Evolutionary conservation across 2,329 filamentous ascomycete genomes (phyloP), one percentile per base, ranked within the genome.

Genomic region (Phoma sp.): DNA sequence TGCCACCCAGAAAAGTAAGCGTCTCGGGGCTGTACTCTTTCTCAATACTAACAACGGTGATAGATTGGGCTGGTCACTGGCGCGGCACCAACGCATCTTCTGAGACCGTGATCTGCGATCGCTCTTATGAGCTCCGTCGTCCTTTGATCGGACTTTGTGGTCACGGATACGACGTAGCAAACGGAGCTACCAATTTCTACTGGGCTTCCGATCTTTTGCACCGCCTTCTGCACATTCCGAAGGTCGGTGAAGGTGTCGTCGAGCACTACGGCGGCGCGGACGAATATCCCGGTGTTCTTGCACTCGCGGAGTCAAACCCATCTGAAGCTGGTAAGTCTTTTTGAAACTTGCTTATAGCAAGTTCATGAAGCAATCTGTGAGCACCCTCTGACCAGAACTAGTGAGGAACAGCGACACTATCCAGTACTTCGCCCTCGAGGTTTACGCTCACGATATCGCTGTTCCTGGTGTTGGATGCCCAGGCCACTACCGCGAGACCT

Each of bases 391-490:
- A 18, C 18, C 18, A 18, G 2, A 18, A 18, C 18, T 18, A 18
- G 18, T 18, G 18, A 18, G 18, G 18, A 18, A 18, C 18, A 18
- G 18, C 18, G 81, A 88, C 58, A 80, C 82, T 0, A 77, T 90
- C 37, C 85, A 88, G 72, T 88, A 86, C 71, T 90, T 90, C 68
- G 87, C 88, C 4, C 80, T 88, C 6, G 86, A 89, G 54, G 85
- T 79, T 1, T 90, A 87, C 70, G 86, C 86, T 0, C 85, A 82
- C 59, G 86, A 89, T 55, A 79, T 89, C 62, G 83, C 83, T 7
- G 76, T 84, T 4, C 86, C 86, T 0, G 86, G 86, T 0, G 78
- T 81, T 25, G 87, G 87, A 0, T 89, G 87, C 68, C 69, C 81
- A 0, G 86, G 86, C 3, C 76, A 61, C 7, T 66, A 58, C 51